Evolutionary conservation across 768 basidiomycete species (phyloP), one percentile per base, ranked within the genome.

Genomic region (Hypholoma fasciculare): DNA sequence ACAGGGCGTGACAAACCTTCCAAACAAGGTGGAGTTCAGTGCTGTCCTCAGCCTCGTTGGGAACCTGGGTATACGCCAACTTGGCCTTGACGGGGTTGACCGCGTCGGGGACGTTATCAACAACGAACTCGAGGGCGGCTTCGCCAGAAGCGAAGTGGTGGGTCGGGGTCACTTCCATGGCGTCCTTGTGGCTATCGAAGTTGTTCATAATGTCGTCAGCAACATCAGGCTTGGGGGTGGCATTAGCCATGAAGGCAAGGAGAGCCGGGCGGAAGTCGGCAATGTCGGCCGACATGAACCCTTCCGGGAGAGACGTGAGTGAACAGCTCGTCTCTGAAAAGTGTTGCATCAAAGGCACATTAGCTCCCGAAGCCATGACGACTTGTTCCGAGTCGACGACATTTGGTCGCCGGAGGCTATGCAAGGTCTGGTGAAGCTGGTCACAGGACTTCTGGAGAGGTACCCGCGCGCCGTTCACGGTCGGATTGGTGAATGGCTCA

Each of bases 51-150:
- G 82, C 72, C 39, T 84, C 79, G 47, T 78, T 79, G 13, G 93
- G 92, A 9, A 94, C 86, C 68, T 96, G 92, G 17, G 92, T 77
- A 69, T 94, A 96, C 0, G 88, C 89, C 57, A 95, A 72, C 57
- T 81, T 82, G 1, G 87, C 87, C 76, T 92, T 90, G 67, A 94
- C 93, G 9, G 94, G 89, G 62, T 80, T 86, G 55, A 93, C 81
- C 2, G 94, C 71, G 59, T 89, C 90, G 7, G 92, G 92, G 14
- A 91, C 90, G 57, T 84, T 82, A 61, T 78, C 68, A 39, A 88
- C 79, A 23, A 67, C 58, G 56, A 82, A 74, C 44, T 76, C 76
- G 20, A 70, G 39, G 30, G 75, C 61, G 4, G 71, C 60, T 12
- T 77, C 72, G 19, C 72, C 76, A 7, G 76, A 77, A 16, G 83